Evolutionary conservation across 2,329 filamentous ascomycete genomes (phyloP).

Genomic region (Arachnomyces sp.): DNA sequence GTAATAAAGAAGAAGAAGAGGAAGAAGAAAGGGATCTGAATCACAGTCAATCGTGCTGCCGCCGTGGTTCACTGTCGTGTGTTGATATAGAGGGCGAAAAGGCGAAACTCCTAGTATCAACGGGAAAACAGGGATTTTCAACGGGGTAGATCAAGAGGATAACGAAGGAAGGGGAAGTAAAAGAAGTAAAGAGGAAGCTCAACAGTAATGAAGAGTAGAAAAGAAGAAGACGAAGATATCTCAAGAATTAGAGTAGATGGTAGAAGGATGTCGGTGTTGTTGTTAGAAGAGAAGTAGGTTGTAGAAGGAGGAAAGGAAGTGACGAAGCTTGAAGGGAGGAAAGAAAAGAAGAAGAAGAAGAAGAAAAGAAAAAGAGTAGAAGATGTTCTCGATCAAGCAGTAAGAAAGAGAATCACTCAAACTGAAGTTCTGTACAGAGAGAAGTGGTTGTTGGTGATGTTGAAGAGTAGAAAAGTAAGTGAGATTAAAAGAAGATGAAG

Average conservation of each 20-base stretch:
- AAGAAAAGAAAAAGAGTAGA: neutral
- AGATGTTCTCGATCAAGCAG: slow-evolving; percentile 5
- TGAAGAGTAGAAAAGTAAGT: neutral
- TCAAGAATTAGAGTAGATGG: slow-evolving; percentile 11
- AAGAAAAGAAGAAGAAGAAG: slow-evolving; percentile 1
- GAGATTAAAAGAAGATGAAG: slow-evolving; percentile 5
- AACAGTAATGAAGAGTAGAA: slow-evolving; percentile 6
- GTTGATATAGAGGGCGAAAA: too few species aligned
- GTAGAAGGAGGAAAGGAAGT: slow-evolving; percentile 4
- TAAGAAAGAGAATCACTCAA: neutral
- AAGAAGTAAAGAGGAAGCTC: too few species aligned
- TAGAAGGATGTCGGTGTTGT: too few species aligned
- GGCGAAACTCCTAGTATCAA: too few species aligned
- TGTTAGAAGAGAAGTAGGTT: slow-evolving; percentile 1
- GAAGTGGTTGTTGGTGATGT: too few species aligned
- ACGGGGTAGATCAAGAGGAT: too few species aligned
- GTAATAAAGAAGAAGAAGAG: too few species aligned
- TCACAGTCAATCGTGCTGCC: too few species aligned
- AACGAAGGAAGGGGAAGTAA: too few species aligned
- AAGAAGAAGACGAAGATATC: slow-evolving; percentile 7
- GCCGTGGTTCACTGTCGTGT: too few species aligned
- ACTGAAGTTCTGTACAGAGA: neutral
- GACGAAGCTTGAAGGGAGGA: neutral
- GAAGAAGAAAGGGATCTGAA: too few species aligned
- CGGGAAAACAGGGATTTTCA: too few species aligned